Evolutionary conservation across 345 rosid species (phyloP).

Genomic region (Linum tenue): DNA sequence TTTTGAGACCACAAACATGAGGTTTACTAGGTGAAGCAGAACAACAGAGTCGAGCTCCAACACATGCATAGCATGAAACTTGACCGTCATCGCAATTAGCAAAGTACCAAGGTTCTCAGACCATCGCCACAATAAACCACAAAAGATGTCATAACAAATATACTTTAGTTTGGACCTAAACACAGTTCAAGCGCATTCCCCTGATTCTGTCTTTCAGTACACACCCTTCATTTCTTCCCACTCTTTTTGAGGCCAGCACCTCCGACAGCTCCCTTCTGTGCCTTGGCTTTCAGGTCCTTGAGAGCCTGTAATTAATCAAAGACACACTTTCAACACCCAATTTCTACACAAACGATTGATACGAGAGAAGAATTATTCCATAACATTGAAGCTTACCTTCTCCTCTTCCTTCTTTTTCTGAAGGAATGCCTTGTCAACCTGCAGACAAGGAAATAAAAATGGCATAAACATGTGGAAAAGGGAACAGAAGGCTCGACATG

Average conservation of each 20-base stretch:
- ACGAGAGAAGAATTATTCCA: neutral
- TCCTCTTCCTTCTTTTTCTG: constrained; percentile 7
- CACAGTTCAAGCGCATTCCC: too few species aligned
- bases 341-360: neutral
- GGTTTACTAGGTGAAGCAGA: too few species aligned
- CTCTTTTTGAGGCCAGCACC: constrained; percentile 7
- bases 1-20: too few species aligned
- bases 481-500: too few species aligned
- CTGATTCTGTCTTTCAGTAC: neutral
- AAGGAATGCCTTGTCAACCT: constrained; percentile 3
- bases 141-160: too few species aligned
- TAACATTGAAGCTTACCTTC: neutral
- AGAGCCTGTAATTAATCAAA: neutral
- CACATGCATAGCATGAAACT: too few species aligned
- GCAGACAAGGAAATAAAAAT: neutral
- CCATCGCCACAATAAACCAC: too few species aligned
- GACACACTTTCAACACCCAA: neutral
- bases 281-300: constrained; percentile 7
- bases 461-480: too few species aligned
- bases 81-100: too few species aligned
- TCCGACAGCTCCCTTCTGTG: constrained; percentile 3
- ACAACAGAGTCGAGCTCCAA: too few species aligned
- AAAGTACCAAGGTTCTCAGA: too few species aligned
- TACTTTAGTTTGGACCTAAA: too few species aligned
- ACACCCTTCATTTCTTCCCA: neutral